Conservation (phyloP, 2,329 filamentous ascomycete genomes). For the Arachnomyces sp. region DNA sequence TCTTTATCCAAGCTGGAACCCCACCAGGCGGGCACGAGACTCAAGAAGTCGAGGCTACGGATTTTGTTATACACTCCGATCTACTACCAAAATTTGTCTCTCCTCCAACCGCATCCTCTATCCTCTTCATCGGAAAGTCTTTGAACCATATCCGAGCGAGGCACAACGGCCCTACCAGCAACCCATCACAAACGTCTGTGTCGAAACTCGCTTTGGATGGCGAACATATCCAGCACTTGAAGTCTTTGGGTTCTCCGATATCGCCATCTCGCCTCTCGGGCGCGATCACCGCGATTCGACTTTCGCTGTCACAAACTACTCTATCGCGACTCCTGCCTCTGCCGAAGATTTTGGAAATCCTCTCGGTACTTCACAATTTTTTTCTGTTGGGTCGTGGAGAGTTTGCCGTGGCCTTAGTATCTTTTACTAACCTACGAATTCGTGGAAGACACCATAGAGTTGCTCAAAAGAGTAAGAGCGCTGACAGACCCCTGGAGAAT, state of each 20-base stretch:
- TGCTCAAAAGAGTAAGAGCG: slow-evolving; percentile 35
- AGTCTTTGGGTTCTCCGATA: slow-evolving; percentile 65
- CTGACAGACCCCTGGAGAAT: slow-evolving; percentile 49
- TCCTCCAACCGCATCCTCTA: slow-evolving; percentile 64
- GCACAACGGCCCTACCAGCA: slow-evolving; percentile 27
- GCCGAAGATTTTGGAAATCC: slow-evolving; percentile 64
- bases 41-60: slow-evolving; percentile 38
- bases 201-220: slow-evolving; percentile 52
- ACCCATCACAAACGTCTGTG: slow-evolving; percentile 34
- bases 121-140: slow-evolving; percentile 85
- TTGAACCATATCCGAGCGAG: slow-evolving; percentile 69
- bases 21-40: slow-evolving; percentile 30
- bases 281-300: slow-evolving; percentile 66
- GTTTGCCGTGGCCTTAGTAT: slow-evolving; percentile 79
- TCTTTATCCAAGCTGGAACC: slow-evolving; percentile 60
- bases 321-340: slow-evolving; percentile 76
- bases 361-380: slow-evolving; percentile 75
- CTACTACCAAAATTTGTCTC: slow-evolving; percentile 76
- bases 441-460: slow-evolving; percentile 63
- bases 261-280: slow-evolving; percentile 61
- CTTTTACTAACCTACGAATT: slow-evolving; percentile 74
- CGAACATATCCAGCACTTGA: slow-evolving; percentile 50
- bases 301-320: slow-evolving; percentile 75
- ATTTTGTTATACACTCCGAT: slow-evolving; percentile 52
- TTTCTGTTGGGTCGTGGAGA: slow-evolving; percentile 82